These are phyloP conservation scores for Septoria petroselini DNA, from an alignment of 2,329 filamentous ascomycete genomes.

Conservation along the genomic window DNA sequence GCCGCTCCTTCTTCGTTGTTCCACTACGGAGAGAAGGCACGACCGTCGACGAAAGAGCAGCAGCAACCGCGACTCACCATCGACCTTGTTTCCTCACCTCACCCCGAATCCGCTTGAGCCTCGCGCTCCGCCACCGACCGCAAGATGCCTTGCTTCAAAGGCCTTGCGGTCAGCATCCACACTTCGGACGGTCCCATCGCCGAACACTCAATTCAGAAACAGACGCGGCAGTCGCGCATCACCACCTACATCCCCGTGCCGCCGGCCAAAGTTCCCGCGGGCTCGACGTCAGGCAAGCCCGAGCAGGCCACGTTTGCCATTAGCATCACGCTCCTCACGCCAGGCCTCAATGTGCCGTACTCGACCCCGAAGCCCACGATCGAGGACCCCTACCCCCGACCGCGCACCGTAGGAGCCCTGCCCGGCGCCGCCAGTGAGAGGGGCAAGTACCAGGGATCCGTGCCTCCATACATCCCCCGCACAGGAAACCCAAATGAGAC, in stretches of 20 bases:
- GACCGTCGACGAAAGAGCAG: background rate
- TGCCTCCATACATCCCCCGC: conserved; percentile 85
- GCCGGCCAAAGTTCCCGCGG: conserved; percentile 68
- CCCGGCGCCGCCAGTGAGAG: conserved; percentile 54
- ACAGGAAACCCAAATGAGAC: conserved; percentile 94
- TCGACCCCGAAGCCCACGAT: conserved; percentile 78
- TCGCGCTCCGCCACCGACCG: conserved; percentile 24
- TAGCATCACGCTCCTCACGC: conserved; percentile 90
- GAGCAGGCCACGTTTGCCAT: conserved; percentile 97
- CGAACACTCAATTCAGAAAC: conserved; percentile 92
- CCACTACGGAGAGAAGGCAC: background rate
- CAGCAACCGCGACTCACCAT: background rate
- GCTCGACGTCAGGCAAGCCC: conserved; percentile 62
- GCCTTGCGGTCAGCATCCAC: conserved; percentile 97
- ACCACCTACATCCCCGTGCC: conserved; percentile 97
- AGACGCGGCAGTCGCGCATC: conserved; percentile 86
- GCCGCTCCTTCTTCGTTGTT: too few species aligned
- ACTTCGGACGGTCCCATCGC: conserved; percentile 73
- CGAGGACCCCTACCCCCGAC: conserved; percentile 73
- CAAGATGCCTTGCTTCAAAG: conserved; percentile 94
- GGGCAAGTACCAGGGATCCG: conserved; percentile 54
- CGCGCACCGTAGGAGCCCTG: conserved; percentile 74
- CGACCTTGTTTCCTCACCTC: background rate
- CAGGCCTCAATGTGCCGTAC: conserved; percentile 85
- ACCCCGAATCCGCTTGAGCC: conserved; percentile 10